Base-by-base conservation (phyloP, 2,329 filamentous ascomycete genomes). In the Metarhizium anisopliae region DNA sequence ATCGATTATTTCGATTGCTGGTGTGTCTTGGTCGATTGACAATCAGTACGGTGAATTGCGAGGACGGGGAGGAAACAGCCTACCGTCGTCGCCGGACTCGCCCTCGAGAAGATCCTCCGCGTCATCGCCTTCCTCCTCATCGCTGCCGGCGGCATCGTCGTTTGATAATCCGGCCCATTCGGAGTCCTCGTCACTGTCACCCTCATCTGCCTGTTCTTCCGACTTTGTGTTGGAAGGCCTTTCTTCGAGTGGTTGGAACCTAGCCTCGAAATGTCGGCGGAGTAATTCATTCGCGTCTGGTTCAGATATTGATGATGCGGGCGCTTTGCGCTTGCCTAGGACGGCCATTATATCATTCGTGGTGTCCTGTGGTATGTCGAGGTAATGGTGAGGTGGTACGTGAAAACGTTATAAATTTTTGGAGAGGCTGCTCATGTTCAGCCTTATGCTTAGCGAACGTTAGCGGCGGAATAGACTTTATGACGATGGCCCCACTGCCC, bases 191-290 rank as follows among this genome's bases (percentile, higher is more conserved):
- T 67, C 58, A 32, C 56, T 55, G n/a, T 61, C 65, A 6, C 7
- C n/a, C 10, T 45, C n/a, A 16, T 25, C n/a, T 45, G 54, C 54
- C 53, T 62, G 61, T 61, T 59, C 47, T 60, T 60, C 59, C 47
- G 60, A 47, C 4, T 16, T 49, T 8, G 45, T 6, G 6, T 4
- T 47, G 43, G 47, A 29, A 3, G 30, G 2, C 6, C 13, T 50
- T 65, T 70, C 68, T 45, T 77, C 77, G 43, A 96, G 70, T 8
- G 93, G 90, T 67, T 84, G 82, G 74, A 96, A 97, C 67, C 88
- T 85, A 32, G 89, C 83, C 72, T 96, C 94, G 67, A 97, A 97
- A 67, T 93, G 87, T 62, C 83, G 83, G 56, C 85, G 84, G 65
- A 99, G 89, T 56, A 92, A 80, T 55, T 86, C 89, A 62, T 89